Percentiles rank a stretch among this genome's conserved stretches.
Conservation (phyloP, 768 basidiomycete genomes). For the Pholiota conissans region DNA sequence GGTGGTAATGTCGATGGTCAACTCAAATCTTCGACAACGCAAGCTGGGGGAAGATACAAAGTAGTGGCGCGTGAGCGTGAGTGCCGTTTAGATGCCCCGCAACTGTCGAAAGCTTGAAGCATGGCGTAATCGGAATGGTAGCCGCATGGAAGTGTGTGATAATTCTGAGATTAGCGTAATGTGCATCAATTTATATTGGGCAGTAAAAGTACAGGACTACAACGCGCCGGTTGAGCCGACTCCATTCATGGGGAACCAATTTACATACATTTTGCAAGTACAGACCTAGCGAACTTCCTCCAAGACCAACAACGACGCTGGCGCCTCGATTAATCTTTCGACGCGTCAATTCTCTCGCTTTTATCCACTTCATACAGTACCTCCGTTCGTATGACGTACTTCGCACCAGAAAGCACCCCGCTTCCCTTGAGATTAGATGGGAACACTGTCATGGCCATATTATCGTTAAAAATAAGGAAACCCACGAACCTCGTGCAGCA, state of each 20-base stretch:
- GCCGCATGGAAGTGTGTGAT: slow-evolving; percentile 7
- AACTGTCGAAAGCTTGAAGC: not conserved
- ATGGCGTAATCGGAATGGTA: not conserved
- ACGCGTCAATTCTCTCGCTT: slow-evolving; percentile 31
- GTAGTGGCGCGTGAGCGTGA: not conserved
- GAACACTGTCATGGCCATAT: not conserved
- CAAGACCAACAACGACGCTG: not conserved
- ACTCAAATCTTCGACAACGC: not conserved
- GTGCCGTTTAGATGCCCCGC: not conserved
- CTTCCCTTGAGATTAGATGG: slow-evolving; percentile 24
- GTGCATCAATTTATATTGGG: not conserved
- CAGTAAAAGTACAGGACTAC: too few species aligned
- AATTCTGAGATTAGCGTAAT: not conserved
- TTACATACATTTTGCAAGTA: not conserved
- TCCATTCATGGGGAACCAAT: too few species aligned
- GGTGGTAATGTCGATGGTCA: not conserved
- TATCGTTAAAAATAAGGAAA: not conserved
- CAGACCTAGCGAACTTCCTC: not conserved
- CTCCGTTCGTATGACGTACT: slow-evolving; percentile 40
- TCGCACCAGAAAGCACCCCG: slow-evolving; percentile 33
- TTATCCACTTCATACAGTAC: slow-evolving; percentile 38
- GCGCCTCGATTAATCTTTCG: slow-evolving; percentile 6
- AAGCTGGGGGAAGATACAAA: not conserved
- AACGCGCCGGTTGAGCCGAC: too few species aligned
- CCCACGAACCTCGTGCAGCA: slow-evolving; percentile 31